Percentiles rank a stretch among this genome's conserved stretches.
Conservation (phyloP, 2,329 filamentous ascomycete species). For the Lecanicillium sp. region DNA sequence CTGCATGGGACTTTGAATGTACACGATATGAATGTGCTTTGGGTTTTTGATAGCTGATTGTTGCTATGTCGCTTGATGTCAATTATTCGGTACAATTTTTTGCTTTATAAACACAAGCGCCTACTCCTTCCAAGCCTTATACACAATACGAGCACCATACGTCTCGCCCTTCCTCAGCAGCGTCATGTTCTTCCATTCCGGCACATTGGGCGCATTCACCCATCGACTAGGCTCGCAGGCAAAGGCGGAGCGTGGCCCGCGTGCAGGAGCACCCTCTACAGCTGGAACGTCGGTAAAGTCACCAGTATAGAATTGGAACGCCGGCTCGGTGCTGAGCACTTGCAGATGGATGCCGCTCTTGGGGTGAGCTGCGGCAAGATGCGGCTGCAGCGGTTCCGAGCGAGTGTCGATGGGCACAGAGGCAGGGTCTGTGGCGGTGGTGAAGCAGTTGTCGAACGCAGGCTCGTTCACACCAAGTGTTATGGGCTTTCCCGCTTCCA, state of each 20-base stretch:
- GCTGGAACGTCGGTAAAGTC: conserved; percentile 72
- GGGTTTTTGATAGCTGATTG: background rate
- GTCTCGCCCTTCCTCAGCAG: conserved; percentile 75
- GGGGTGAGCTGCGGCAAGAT: conserved; percentile 67
- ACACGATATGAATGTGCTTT: background rate
- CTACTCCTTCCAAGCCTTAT: conserved; percentile 72
- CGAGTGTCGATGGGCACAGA: conserved; percentile 60
- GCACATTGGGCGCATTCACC: conserved; percentile 78
- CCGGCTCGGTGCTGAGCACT: conserved; percentile 84
- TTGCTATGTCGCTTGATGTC: background rate
- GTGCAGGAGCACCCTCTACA: conserved; percentile 51
- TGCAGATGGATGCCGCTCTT: conserved; percentile 72
- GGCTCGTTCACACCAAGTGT: conserved; percentile 62
- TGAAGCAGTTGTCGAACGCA: conserved; percentile 84
- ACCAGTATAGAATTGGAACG: conserved; percentile 95
- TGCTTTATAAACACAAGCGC: background rate
- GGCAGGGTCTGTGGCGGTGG: conserved; percentile 57
- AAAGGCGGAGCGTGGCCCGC: conserved; percentile 66
- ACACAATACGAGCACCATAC: conserved; percentile 75
- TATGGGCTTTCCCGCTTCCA: conserved; percentile 61
- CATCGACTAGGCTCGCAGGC: conserved; percentile 89
- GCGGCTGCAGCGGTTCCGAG: conserved; percentile 49
- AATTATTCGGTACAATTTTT: background rate
- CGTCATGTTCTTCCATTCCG: conserved; percentile 71
- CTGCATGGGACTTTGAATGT: background rate